These are phyloP conservation scores for Vitis hybrid DNA, from an alignment of 177 flowering plant species.

Conservation along the genomic window DNA sequence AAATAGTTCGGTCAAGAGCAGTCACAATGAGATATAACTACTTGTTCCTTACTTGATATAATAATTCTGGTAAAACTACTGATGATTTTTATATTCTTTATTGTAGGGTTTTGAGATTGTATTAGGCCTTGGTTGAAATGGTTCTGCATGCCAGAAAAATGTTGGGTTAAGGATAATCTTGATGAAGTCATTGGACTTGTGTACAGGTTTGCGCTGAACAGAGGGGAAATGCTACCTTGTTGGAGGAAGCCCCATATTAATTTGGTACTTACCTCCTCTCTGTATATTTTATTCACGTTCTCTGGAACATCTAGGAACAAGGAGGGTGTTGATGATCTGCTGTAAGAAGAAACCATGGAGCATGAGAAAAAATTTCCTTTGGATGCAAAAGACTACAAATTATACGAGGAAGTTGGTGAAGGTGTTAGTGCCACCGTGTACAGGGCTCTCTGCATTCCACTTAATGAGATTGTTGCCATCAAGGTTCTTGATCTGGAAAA, in stretches of 20 bases:
- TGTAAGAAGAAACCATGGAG: conserved; percentile 48
- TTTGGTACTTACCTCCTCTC: conserved; percentile 17
- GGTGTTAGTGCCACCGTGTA: conserved; percentile 93
- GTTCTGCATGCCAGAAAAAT: conserved; percentile 10
- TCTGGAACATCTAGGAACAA: conserved; percentile 19
- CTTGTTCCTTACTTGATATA: not conserved
- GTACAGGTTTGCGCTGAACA: conserved; percentile 12
- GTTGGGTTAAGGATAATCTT: conserved; percentile 6
- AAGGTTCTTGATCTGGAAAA: conserved; percentile 94
- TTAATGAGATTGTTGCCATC: conserved; percentile 85
- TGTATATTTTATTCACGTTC: conserved; percentile 16
- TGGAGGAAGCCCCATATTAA: conserved; percentile 38
- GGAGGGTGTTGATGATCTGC: conserved; percentile 27
- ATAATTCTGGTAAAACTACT: not conserved
- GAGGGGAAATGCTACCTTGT: conserved; percentile 33
- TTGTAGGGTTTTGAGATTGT: not conserved
- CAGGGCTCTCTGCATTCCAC: conserved; percentile 85
- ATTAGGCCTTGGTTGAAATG: conserved; percentile 6
- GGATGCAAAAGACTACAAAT: conserved; percentile 69
- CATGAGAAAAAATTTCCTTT: conserved; percentile 62
- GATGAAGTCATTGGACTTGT: conserved; percentile 18
- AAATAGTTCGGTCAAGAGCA: not conserved
- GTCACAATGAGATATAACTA: not conserved
- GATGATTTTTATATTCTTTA: too few species aligned
- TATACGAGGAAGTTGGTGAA: conserved; percentile 93